Evolutionary conservation across 805 yeast species (phyloP), one percentile per base, ranked within the genome.

Genomic region (Saccharomycopsis schoenii): DNA sequence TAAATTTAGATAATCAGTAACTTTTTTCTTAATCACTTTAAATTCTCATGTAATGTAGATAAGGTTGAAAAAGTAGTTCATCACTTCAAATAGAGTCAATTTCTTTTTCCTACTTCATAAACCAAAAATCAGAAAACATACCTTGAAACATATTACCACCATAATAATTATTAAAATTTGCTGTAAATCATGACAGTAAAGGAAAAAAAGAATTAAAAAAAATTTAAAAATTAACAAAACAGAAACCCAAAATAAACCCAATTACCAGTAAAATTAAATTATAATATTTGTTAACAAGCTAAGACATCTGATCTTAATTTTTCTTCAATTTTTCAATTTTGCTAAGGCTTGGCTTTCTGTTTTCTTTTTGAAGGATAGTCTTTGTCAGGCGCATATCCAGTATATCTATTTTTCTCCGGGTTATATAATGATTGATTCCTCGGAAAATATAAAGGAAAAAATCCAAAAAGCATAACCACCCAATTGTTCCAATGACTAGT

Each of bases 21-120:
- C 39, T 58, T 58, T 41, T 56, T 43, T 52, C 21, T 24, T 56
- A 61, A 59, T 61, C 64, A 62, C 59, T 61, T 51, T 24, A 24
- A 56, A 60, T 62, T 60, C 61, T 62, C 65, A 62, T 62, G 58
- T 62, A 62, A 62, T 62, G 65, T 62, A 62, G 65, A 62, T 62
- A 62, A 62, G 63, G 58, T 56, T 59, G 36, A 57, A 51, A 51
- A 60, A 57, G 41, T 56, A 37, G 43, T 40, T 60, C 62, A 60
- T 57, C 60, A 57, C 51, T 52, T 47, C n/a, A 57, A 52, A 37
- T 34, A 34, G 37, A 50, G 4, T 40, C 47, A 55, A 11, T 47
- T 47, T 47, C 52, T 47, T 47, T 24, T 47, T 47, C 17, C 15
- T 4, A 47, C 34, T 25, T 21, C 14, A 12, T 21, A 47, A 24